Conservation (phyloP, 108 stramenopile species). For the Epithemia pelagica region DNA sequence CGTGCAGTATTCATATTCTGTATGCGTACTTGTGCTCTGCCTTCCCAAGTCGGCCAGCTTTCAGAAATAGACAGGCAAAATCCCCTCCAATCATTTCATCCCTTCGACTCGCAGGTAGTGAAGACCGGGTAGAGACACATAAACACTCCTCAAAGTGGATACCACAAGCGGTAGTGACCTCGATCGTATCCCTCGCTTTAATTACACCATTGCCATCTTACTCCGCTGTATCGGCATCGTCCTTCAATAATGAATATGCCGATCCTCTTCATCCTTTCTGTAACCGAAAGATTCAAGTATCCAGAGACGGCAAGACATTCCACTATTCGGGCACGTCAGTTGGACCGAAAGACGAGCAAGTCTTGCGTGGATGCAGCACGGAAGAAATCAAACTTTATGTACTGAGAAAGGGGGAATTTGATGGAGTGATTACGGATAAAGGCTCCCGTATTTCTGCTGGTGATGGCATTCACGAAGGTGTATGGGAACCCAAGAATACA, state of each 20-base stretch:
- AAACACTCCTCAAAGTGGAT: too few relatives aligned
- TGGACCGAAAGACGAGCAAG: constrained; percentile 19
- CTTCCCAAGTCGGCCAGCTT: too few relatives aligned
- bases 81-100: too few relatives aligned
- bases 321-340: constrained; percentile 34
- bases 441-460: constrained; percentile 14
- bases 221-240: not conserved
- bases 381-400: constrained; percentile 23
- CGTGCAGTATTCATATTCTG: too few relatives aligned
- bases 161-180: not conserved
- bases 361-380: constrained; percentile 21
- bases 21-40: too few relatives aligned
- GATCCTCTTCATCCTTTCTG: constrained; percentile 41
- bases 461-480: constrained; percentile 36
- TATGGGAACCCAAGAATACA: constrained; percentile 30
- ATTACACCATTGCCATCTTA: not conserved
- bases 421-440: constrained; percentile 20
- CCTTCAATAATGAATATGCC: constrained; percentile 29
- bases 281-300: constrained; percentile 28
- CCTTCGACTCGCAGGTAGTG: too few relatives aligned
- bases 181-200: not conserved
- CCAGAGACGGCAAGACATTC: constrained; percentile 17
- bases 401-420: constrained; percentile 17
- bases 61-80: too few relatives aligned
- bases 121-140: too few relatives aligned